Evolutionary conservation across 768 basidiomycete genomes (phyloP).

Genomic region (Lactarius indigo): DNA sequence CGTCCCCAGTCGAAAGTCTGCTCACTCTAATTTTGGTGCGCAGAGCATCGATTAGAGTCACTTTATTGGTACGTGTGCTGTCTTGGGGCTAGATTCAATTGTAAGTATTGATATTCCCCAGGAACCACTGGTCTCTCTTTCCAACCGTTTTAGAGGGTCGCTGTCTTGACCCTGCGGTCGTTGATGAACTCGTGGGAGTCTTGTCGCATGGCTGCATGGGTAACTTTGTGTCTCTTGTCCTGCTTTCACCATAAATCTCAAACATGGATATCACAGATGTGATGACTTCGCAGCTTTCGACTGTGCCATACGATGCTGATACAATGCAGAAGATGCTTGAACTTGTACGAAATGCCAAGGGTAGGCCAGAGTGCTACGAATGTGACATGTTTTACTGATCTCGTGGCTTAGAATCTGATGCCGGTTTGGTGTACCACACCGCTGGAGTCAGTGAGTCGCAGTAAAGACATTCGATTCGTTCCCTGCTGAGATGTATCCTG

Average conservation of each 20-base stretch:
- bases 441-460: background rate
- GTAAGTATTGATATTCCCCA: slow-evolving; percentile 5
- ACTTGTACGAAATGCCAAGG: background rate
- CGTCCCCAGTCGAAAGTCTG: background rate
- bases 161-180: slow-evolving; percentile 7
- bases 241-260: background rate
- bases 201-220: slow-evolving; percentile 32
- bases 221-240: slow-evolving; percentile 18
- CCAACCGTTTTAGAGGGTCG: background rate
- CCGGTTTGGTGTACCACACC: background rate
- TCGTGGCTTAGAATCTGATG: background rate
- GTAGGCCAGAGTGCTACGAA: background rate
- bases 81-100: background rate
- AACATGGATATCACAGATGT: background rate
- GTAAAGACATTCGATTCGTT: background rate
- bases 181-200: slow-evolving; percentile 35
- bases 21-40: background rate
- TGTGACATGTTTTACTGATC: background rate
- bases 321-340: background rate
- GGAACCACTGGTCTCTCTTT: background rate
- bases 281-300: background rate
- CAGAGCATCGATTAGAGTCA: slow-evolving; percentile 3
- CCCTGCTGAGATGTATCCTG: background rate
- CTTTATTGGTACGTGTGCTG: slow-evolving; percentile 27
- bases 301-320: background rate